Evolutionary conservation across 1,284 basidiomycete genomes (phyloP), one percentile per base, ranked within the genome.

Genomic region (Ceratobasidium sp.): DNA sequence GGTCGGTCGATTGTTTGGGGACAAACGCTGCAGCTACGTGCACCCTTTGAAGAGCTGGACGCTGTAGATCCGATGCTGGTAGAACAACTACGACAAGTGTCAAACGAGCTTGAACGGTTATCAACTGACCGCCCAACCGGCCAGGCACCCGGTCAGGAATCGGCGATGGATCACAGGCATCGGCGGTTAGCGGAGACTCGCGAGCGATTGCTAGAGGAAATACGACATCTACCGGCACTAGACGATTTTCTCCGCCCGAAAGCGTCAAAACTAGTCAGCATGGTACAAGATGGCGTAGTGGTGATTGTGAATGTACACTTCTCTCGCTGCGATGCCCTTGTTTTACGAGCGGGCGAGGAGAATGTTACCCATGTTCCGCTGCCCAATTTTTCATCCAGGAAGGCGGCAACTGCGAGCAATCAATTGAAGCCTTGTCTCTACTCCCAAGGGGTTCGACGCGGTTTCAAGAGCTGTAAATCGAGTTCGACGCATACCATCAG

Each of bases 1-100:
- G 55, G 68, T 1, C 49, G 77, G 4, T 42, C 51, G 6, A 12
- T 78, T n/a, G 28, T 78, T 3, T 72, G 56, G 58, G 42, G 18
- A 13, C 77, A 78, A 51, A 49, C 42, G 7, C 15, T 28, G 2
- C 39, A 33, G 44, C 69, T 61, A 39, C 55, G 77, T 10, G 39
- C 67, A 12, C 26, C 67, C 2, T 55, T 69, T 0, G 49, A 69
- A 39, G 4, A 69, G 1, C 67, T 69, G 18, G 10, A 46, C 28
- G 67, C 33, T 3, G n/a, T 23, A n/a, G 5, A 69, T 39, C 67
- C 44, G 4, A n/a, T 18, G 2, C 42, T 71, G 20, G 67, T 69
- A 4, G 13, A 44, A 42, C 20, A 66, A 28, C 58, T 78, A n/a
- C 18, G 42, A 46, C n/a, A 60, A 12, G 53, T 72, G 23, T 15